Evolutionary conservation across 345 rosid species (phyloP).

Genomic region (Eucalyptus sp.): DNA sequence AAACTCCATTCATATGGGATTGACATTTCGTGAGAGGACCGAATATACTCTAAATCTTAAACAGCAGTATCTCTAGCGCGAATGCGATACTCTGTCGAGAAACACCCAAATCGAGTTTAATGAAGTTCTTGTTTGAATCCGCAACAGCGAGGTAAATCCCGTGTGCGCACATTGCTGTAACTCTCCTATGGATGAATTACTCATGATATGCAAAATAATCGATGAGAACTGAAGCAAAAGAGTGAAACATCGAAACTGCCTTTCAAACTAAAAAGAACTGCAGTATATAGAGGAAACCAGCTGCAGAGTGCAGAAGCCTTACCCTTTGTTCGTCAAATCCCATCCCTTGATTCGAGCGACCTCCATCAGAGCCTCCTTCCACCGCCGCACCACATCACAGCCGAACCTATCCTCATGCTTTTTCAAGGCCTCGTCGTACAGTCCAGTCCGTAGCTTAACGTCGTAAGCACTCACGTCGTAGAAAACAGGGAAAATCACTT

Average conservation of each 20-base stretch:
- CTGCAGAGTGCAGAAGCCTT: neutral
- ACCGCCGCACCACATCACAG: neutral
- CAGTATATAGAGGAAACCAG: neutral
- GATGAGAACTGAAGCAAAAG: neutral
- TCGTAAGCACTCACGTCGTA: neutral
- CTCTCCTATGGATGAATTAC: neutral
- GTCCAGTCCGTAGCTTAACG: neutral
- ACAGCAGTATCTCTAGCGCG: neutral
- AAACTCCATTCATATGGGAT: neutral
- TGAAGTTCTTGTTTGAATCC: neutral
- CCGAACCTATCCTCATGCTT: neutral
- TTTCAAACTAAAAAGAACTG: neutral
- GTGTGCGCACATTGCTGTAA: neutral
- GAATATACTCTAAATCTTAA: no score
- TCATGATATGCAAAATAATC: neutral
- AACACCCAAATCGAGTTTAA: neutral
- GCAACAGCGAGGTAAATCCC: neutral
- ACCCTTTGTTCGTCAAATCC: neutral
- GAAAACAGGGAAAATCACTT: neutral
- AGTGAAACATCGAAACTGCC: neutral
- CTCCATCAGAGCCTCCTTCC: neutral
- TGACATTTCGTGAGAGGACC: neutral
- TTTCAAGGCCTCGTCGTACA: neutral
- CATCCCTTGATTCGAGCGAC: neutral
- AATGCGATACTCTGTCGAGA: fast-evolving